A percentile compares a stretch with the other conserved stretches of the same genome.
These are phyloP conservation scores for Penicillium alfredii DNA, from an alignment of 495 filamentous ascomycete genomes.

Conservation along the genomic window DNA sequence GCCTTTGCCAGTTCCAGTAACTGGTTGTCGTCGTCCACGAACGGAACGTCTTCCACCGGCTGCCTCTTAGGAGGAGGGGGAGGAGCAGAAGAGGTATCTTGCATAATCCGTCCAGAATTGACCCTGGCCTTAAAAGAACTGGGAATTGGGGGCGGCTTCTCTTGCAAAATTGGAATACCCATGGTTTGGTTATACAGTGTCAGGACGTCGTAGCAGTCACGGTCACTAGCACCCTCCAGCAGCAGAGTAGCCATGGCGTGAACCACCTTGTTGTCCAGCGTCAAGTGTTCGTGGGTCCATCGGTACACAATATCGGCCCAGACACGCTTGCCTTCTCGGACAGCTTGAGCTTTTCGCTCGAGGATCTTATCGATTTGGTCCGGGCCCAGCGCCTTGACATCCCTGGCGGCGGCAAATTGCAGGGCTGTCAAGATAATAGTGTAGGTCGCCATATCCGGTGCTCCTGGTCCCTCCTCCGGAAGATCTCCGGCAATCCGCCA, in stretches of 20 bases:
- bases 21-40: conserved; percentile 24
- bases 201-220: conserved; percentile 63
- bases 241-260: conserved; percentile 71
- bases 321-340: conserved; percentile 57
- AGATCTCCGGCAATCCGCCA: conserved; percentile 64
- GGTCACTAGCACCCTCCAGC: conserved; percentile 48
- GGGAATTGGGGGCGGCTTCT: conserved; percentile 12
- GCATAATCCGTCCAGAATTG: no score
- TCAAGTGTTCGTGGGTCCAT: conserved; percentile 63
- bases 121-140: no score
- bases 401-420: conserved; percentile 26
- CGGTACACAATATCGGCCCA: conserved; percentile 74
- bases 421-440: conserved; percentile 75
- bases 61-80: neutral
- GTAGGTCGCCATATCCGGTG: conserved; percentile 67
- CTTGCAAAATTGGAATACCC: conserved; percentile 49
- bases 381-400: conserved; percentile 21
- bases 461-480: conserved; percentile 50
- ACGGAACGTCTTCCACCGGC: conserved; percentile 26
- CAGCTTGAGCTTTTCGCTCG: conserved; percentile 26
- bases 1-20: conserved; percentile 3
- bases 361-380: conserved; percentile 32
- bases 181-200: conserved; percentile 72
- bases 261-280: conserved; percentile 67
- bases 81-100: no score